A percentile compares a stretch with the other conserved stretches of the same genome.
phyloP scores from a whole-genome alignment of 257 asterid species.

The Eustoma russellianum region DNA sequence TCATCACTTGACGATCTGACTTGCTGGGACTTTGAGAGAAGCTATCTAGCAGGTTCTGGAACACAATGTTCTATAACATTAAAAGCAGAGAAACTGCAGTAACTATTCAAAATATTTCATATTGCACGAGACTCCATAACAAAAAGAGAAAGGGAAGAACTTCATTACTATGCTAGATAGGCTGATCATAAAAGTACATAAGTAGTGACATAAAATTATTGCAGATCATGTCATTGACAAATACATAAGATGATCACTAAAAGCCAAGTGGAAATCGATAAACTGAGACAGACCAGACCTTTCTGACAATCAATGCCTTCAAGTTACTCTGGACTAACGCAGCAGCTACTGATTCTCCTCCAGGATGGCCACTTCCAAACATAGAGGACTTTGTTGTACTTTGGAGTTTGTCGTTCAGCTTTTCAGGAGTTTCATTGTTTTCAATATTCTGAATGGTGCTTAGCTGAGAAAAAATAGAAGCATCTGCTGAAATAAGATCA shows the following conservation, averaged over 20 bases:
- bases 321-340: conserved; percentile 20
- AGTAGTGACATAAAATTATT: background rate
- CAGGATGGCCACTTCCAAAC: conserved; percentile 20
- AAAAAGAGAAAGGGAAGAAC: background rate
- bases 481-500: conserved; percentile 19
- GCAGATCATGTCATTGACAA: background rate
- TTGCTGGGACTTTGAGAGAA: conserved; percentile 31
- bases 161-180: too few relatives aligned
- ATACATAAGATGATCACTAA: background rate
- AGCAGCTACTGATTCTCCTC: conserved; percentile 18
- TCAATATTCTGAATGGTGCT: conserved; percentile 22
- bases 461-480: conserved; percentile 14
- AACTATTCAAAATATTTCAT: background rate
- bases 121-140: background rate
- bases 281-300: conserved; percentile 29
- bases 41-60: conserved; percentile 38
- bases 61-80: conserved; percentile 10
- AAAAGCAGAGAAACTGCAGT: conserved; percentile 9
- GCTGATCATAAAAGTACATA: background rate
- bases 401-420: conserved; percentile 26
- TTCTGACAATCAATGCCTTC: conserved; percentile 21
- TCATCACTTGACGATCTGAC: conserved; percentile 19
- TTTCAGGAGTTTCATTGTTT: conserved; percentile 23
- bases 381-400: conserved; percentile 16
- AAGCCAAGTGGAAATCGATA: background rate